Evolutionary conservation across 768 basidiomycete genomes (phyloP).

Genomic region (Ramaria sp.): DNA sequence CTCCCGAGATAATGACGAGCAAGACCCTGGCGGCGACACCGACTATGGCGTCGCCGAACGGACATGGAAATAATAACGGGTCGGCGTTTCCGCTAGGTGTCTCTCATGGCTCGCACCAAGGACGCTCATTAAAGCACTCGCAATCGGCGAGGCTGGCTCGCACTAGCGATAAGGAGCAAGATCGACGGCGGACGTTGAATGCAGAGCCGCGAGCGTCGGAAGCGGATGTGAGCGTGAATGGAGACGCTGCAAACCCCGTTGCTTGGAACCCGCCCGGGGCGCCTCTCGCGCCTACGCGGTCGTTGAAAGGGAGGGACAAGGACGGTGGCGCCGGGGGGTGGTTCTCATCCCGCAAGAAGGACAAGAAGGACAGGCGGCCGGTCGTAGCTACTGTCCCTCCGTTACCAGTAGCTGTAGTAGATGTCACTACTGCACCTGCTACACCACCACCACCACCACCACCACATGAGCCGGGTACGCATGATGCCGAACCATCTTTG

Average conservation of each 20-base stretch:
- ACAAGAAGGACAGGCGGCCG: background rate
- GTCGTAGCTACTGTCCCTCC: background rate
- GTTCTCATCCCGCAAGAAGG: background rate
- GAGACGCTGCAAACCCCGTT: background rate
- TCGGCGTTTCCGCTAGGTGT: no score
- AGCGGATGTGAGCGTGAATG: background rate
- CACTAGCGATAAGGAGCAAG: conserved; percentile 12
- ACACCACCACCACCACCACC: no score
- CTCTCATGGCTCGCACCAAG: no score
- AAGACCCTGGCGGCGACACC: conserved; percentile 12
- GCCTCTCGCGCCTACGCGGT: background rate
- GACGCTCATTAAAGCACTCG: conserved; percentile 11
- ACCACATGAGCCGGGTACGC: background rate
- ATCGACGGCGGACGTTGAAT: background rate
- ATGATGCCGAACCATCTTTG: background rate
- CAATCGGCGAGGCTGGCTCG: conserved; percentile 13
- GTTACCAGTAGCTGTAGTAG: background rate
- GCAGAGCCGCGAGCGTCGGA: background rate
- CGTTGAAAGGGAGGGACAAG: conserved; percentile 5
- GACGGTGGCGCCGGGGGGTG: background rate
- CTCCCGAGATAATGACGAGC: conserved; percentile 16
- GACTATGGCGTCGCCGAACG: conserved; percentile 7
- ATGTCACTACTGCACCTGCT: background rate
- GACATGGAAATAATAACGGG: no score
- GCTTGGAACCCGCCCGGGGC: background rate